Evolutionary conservation across 352 stramenopile genomes (phyloP).

Genomic region (Globisporangium rhizosaccharum): DNA sequence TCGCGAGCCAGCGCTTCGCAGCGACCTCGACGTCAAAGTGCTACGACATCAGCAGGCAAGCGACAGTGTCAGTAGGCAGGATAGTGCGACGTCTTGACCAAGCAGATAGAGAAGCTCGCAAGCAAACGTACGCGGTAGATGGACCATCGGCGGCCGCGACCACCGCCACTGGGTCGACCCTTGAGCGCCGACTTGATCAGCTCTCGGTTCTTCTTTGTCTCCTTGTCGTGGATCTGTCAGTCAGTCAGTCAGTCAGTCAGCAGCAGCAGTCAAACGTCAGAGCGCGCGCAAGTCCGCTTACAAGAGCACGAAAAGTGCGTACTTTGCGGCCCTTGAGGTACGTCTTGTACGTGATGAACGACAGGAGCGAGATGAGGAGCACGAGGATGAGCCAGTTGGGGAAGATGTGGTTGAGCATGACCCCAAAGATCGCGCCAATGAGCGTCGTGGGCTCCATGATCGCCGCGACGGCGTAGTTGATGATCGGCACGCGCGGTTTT

Average conservation of each 20-base stretch:
- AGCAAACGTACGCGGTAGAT: slow-evolving; percentile 48
- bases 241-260: neutral
- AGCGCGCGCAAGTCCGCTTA: too few relatives aligned
- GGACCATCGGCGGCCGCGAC: slow-evolving; percentile 50
- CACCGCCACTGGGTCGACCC: slow-evolving; percentile 33
- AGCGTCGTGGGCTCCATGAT: slow-evolving; percentile 96
- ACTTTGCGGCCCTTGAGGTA: slow-evolving; percentile 64
- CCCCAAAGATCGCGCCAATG: slow-evolving; percentile 71
- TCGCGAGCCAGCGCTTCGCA: slow-evolving; percentile 49
- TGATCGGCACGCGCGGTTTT: slow-evolving; percentile 88
- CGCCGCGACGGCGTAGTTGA: slow-evolving; percentile 98
- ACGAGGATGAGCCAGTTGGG: slow-evolving; percentile 81
- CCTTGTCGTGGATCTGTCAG: slow-evolving; percentile 48
- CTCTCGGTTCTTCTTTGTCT: slow-evolving; percentile 33
- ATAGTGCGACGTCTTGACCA: neutral
- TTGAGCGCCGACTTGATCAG: slow-evolving; percentile 52
- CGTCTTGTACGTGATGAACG: slow-evolving; percentile 75
- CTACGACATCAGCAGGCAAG: too few relatives aligned
- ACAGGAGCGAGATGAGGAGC: slow-evolving; percentile 68
- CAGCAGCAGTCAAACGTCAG: too few relatives aligned
- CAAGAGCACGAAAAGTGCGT: neutral
- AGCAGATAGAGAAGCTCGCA: neutral
- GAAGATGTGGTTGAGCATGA: slow-evolving; percentile 82
- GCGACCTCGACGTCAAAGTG: slow-evolving; percentile 62
- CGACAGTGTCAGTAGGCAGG: neutral